Percentiles rank a stretch among this genome's conserved stretches.
phyloP scores from a whole-genome alignment of 139 green algal species.

The Coccomyxa sp. region DNA sequence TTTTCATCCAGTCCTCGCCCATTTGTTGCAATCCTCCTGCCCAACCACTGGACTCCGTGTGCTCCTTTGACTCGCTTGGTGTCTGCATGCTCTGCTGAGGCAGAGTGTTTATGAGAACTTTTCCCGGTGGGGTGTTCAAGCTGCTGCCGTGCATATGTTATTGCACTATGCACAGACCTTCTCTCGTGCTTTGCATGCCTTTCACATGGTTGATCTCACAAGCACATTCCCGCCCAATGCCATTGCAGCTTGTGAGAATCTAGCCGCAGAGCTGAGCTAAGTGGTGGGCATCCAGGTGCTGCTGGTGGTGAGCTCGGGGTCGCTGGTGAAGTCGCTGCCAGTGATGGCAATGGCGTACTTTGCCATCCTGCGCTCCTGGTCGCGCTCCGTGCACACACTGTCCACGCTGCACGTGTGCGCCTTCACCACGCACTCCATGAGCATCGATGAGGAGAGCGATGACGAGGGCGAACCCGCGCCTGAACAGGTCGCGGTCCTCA shows the following conservation, averaged over 20 bases:
- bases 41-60: constrained; percentile 22
- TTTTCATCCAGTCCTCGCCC: background rate
- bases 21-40: background rate
- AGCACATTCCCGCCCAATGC: no score
- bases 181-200: no score
- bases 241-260: no score
- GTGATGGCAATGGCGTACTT: constrained; percentile 67
- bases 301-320: constrained; percentile 57
- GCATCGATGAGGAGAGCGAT: no score
- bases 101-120: background rate
- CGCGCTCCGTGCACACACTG: constrained; percentile 30
- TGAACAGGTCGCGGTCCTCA: no score
- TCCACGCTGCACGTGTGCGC: background rate
- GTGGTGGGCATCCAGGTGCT: constrained; percentile 20
- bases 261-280: no score
- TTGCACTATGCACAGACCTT: no score
- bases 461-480: no score
- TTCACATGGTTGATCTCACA: no score
- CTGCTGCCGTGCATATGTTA: no score
- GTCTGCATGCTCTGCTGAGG: background rate
- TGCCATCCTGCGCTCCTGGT: constrained; percentile 64
- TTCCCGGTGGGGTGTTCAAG: no score
- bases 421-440: background rate
- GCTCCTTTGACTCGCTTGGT: constrained; percentile 30
- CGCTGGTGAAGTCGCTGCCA: constrained; percentile 61